These are phyloP conservation scores for Coccomyxa subellipsoidea DNA, from an alignment of 163 green algal species.

Conservation along the genomic window DNA sequence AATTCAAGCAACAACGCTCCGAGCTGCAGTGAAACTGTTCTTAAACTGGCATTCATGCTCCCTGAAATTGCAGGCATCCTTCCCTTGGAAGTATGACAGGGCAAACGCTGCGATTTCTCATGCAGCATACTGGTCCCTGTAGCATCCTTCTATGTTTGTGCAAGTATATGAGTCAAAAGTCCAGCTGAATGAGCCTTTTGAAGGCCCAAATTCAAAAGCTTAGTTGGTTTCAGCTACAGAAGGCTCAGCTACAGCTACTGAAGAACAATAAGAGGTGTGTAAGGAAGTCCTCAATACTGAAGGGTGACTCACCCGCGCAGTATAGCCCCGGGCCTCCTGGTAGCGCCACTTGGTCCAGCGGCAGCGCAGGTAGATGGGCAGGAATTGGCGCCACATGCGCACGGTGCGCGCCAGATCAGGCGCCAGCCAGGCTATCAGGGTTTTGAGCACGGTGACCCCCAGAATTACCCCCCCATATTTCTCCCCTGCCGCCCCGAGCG, in stretches of 20 bases:
- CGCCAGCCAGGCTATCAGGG: background rate
- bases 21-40: background rate
- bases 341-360: constrained; percentile 1
- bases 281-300: background rate
- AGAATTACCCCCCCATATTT: background rate
- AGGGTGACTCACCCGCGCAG: background rate
- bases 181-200: too few species aligned
- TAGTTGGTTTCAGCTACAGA: too few species aligned
- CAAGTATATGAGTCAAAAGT: too few species aligned
- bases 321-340: constrained; percentile 7
- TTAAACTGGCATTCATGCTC: background rate
- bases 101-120: too few species aligned
- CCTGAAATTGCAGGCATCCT: too few species aligned
- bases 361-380: constrained; percentile 18
- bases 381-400: constrained; percentile 13
- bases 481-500: background rate
- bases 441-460: background rate
- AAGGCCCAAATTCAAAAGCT: too few species aligned
- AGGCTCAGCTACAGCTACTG: too few species aligned
- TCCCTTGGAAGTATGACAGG: too few species aligned
- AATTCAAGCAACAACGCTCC: background rate
- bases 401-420: constrained; percentile 12
- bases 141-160: too few species aligned
- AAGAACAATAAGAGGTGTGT: background rate
- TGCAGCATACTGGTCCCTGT: too few species aligned